phyloP scores from a whole-genome alignment of 768 basidiomycete genomes.

The Coprinopsis cinerea region DNA sequence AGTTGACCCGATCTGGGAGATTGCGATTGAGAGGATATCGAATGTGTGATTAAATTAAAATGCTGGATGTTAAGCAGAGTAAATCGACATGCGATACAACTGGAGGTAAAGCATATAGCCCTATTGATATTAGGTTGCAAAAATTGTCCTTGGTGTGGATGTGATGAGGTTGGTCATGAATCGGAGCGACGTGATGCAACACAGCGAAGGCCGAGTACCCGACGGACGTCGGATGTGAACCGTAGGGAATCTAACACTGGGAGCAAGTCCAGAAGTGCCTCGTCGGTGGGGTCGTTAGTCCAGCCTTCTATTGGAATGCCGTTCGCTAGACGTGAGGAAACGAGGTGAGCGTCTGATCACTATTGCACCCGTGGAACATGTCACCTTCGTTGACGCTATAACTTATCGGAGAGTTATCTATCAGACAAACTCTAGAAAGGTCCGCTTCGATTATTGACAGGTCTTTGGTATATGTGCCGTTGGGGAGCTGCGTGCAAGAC shows the following conservation, averaged over 20 bases:
- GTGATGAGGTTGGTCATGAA: constrained; percentile 1
- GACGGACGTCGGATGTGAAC: constrained; percentile 92
- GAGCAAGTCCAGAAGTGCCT: constrained; percentile 90
- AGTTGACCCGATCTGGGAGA: too few relatives aligned
- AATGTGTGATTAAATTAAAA: not conserved
- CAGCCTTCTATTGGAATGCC: constrained; percentile 99
- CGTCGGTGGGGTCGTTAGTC: constrained; percentile 96
- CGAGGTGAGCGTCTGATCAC: not conserved
- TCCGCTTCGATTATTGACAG: constrained; percentile 83
- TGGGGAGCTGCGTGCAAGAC: constrained; percentile 90
- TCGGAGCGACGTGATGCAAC: constrained; percentile 25
- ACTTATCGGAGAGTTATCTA: constrained; percentile 94
- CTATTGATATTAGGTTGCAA: not conserved
- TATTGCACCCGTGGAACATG: constrained; percentile 13
- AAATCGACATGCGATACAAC: not conserved
- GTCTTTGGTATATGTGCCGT: constrained; percentile 95
- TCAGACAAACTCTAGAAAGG: constrained; percentile 86
- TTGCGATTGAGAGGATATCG: not conserved
- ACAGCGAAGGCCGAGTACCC: constrained; percentile 69
- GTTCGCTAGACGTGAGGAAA: constrained; percentile 84
- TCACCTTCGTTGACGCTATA: constrained; percentile 93
- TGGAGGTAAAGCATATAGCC: not conserved
- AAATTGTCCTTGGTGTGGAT: not conserved
- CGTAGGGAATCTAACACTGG: constrained; percentile 94
- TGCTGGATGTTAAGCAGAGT: not conserved